Evolutionary conservation across 2,329 filamentous ascomycete genomes (phyloP), one percentile per base, ranked within the genome.

Genomic region (Trichoderma afroharzianum): DNA sequence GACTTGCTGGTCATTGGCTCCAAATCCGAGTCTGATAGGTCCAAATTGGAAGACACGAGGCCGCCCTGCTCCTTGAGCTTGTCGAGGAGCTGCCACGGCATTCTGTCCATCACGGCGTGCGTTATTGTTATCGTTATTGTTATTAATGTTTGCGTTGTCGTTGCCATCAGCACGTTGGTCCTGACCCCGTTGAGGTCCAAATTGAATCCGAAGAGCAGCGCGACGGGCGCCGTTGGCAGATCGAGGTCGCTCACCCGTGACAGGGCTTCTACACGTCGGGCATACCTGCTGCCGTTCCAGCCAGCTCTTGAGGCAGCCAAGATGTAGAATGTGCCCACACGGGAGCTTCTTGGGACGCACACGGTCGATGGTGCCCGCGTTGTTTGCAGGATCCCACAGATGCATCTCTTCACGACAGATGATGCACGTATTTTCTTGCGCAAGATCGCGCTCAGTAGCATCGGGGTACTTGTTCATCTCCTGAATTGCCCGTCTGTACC

Each of bases 341-440:
- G 96, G 96, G 11, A 99, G 87, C 82, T 97, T 98, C 85, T 99
- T 99, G 7, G 96, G 94, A 24, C 96, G 88, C 71, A 93, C 88
- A 69, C 95, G 89, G 78, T 98, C 94, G 72, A 97, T 91, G 70
- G 92, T 86, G n/a, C 89, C 91, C 86, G 75, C 88, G 83, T 79
- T 88, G 82, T 82, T 80, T 6, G 74, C 78, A 0, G 85, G 83
- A 71, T 88, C 82, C 93, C 94, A 97, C 1, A 92, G 90, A 39
- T 89, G 89, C 96, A 99, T 99, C 74, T 97, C 93, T 80, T 99
- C 96, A 73, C 96, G 90, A 81, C 96, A 99, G 70, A 99, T 97
- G 76, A 99, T 99, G 81, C 96, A 99, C 3, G 96, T 97, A 77
- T 97, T 94, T 79, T 98, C 95, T 63, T 93, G 88, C 32, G 86